Evolutionary conservation across 2,329 filamentous ascomycete species (phyloP), one percentile per base, ranked within the genome.

Genomic region (Sarocladium brachiariae): DNA sequence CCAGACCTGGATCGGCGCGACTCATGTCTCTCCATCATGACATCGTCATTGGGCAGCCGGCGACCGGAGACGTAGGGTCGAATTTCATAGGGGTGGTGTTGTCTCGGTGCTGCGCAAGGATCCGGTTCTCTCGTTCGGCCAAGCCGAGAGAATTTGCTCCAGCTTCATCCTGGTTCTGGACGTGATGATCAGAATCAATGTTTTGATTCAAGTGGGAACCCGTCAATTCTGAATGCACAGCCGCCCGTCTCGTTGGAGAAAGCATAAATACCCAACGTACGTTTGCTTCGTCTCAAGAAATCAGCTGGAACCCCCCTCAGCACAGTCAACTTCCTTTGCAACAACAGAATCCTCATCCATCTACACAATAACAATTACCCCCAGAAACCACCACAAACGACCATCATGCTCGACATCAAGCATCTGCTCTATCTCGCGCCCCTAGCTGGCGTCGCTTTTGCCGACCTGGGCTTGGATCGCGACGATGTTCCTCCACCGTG

Each of bases 401-500:
- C 21, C 55, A 55, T 35, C 35, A 65, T 67, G 65, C 59, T 64
- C 55, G 53, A 59, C 41, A 39, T 50, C 54, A 56, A 59, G 50
- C 58, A 59, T 49, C 47, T 66, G 38, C 55, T 66, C 13, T 58
- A 61, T 41, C 41, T 63, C 24, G 58, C 62, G 48, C 60, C 63
- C 31, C 55, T 66, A 37, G 21, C 62, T 34, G 53, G 59, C 47
- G 50, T 62, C 41, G 65, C 58, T 43, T 58, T 54, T 41, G 67
- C 68, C 43, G 63, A 65, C 50, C 53, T 69, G 37, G 59, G 58
- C 50, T 57, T 70, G 31, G 63, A 67, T 49, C 52, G 57, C 38
- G 61, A 63, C 45, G 63, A 70, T 49, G 57, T 69, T 10, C 67
- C 69, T 7, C 48, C 51, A n/a, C 56, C 54, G 34, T 70, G 68